Conservation (phyloP, 2,329 filamentous ascomycete species). For the Fusarium dimerum region DNA sequence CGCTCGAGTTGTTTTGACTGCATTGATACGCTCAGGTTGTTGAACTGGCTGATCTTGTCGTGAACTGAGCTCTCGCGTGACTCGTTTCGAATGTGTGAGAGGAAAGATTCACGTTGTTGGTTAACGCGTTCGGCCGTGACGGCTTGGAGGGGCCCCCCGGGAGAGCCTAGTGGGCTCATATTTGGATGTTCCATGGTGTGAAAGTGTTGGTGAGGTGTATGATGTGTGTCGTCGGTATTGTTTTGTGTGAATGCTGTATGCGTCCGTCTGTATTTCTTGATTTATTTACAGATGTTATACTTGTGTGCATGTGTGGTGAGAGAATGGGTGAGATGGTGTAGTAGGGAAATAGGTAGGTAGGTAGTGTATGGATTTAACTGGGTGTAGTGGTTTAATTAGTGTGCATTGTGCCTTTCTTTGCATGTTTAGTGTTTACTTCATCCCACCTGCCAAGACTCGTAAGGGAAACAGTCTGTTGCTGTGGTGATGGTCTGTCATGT, state of each 20-base stretch:
- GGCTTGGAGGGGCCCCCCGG: constrained; percentile 59
- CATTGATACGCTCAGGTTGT: constrained; percentile 63
- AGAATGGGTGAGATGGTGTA: not conserved
- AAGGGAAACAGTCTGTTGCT: constrained; percentile 18
- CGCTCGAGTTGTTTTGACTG: constrained; percentile 63
- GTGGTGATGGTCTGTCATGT: constrained; percentile 24
- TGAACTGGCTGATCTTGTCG: constrained; percentile 72
- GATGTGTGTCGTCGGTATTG: constrained; percentile 2
- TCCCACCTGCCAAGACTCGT: constrained; percentile 18
- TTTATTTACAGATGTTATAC: constrained; percentile 6
- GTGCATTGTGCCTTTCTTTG: not conserved
- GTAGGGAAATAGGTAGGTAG: constrained; percentile 3
- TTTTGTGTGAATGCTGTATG: constrained; percentile 9
- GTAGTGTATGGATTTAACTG: constrained; percentile 2
- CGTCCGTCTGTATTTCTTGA: not conserved
- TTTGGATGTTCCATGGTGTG: constrained; percentile 25
- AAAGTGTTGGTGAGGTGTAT: not conserved
- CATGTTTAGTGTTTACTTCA: constrained; percentile 26
- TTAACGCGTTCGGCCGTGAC: constrained; percentile 67
- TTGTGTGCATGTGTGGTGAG: not conserved
- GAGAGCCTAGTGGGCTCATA: constrained; percentile 54
- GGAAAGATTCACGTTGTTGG: constrained; percentile 41
- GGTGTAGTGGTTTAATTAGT: not conserved
- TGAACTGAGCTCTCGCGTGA: constrained; percentile 62
- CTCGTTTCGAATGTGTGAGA: constrained; percentile 39